phyloP scores from a whole-genome alignment of 1,284 basidiomycete species.

The Cutaneotrichosporon sp. region DNA sequence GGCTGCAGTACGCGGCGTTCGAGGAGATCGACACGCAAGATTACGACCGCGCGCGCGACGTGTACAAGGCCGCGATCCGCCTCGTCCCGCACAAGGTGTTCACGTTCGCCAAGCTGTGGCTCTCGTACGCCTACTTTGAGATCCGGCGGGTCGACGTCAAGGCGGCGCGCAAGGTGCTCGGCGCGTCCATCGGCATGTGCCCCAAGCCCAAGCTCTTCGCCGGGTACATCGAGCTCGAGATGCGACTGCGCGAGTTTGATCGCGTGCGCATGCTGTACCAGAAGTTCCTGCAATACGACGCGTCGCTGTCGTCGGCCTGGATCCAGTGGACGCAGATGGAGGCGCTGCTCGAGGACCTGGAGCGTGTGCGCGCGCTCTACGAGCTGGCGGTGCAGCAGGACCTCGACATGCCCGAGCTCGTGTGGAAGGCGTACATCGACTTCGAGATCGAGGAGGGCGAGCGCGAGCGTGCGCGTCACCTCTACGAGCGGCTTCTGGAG shows the following conservation, averaged over 20 bases:
- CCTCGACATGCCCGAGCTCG: constrained; percentile 96
- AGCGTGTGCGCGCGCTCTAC: constrained; percentile 91
- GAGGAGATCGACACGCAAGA: constrained; percentile 97
- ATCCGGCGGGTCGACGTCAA: constrained; percentile 78
- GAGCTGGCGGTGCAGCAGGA: constrained; percentile 92
- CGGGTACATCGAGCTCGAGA: constrained; percentile 90
- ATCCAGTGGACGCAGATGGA: constrained; percentile 97
- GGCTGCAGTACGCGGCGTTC: constrained; percentile 95
- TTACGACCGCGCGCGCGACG: constrained; percentile 77
- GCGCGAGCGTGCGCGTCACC: constrained; percentile 74
- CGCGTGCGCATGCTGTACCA: constrained; percentile 89
- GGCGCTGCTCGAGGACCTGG: constrained; percentile 84
- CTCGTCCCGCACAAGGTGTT: constrained; percentile 95
- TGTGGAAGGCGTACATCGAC: constrained; percentile 96
- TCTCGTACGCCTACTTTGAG: constrained; percentile 89
- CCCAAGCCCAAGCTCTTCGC: constrained; percentile 94
- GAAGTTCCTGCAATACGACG: constrained; percentile 84
- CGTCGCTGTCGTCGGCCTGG: constrained; percentile 89
- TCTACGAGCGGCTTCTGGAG: constrained; percentile 87
- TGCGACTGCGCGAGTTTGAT: constrained; percentile 77
- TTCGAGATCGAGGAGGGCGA: constrained; percentile 84
- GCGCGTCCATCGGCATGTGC: constrained; percentile 89
- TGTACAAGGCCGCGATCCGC: constrained; percentile 86
- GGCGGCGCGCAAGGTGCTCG: constrained; percentile 86
- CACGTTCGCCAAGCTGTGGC: constrained; percentile 95